These are phyloP conservation scores for Melampsora americana DNA, from an alignment of 1,284 basidiomycete genomes.

Conservation along the genomic window DNA sequence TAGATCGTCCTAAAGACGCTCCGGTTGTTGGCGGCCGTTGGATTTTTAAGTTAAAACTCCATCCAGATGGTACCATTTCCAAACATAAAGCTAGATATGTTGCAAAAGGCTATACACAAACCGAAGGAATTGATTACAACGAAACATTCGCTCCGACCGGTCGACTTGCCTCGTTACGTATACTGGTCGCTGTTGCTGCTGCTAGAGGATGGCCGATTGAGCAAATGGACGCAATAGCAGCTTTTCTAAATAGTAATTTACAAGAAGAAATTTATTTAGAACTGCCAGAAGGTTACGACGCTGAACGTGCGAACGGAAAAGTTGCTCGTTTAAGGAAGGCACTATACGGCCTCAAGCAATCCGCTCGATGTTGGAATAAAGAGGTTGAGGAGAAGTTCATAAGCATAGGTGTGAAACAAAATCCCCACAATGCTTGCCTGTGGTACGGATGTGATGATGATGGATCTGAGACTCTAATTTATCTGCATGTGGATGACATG, in stretches of 20 bases:
- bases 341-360: slow-evolving; percentile 7
- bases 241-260: slow-evolving; percentile 18
- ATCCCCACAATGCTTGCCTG: neutral
- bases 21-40: slow-evolving; percentile 6
- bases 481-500: slow-evolving; percentile 17
- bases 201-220: too few species aligned
- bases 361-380: neutral
- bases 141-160: too few species aligned
- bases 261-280: slow-evolving; percentile 15
- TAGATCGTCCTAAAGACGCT: too few species aligned
- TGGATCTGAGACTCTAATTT: neutral
- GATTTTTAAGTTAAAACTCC: slow-evolving; percentile 8
- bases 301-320: neutral
- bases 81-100: slow-evolving; percentile 21
- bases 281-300: neutral
- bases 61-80: neutral
- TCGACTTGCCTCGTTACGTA: too few species aligned
- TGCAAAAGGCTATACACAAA: too few species aligned
- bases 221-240: slow-evolving; percentile 29
- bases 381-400: neutral
- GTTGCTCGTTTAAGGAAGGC: neutral
- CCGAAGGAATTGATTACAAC: too few species aligned
- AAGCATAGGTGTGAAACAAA: neutral
- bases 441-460: neutral
- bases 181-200: too few species aligned